Evolutionary conservation across 352 stramenopile species (phyloP).

Genomic region (Phytophthora pistaciae): DNA sequence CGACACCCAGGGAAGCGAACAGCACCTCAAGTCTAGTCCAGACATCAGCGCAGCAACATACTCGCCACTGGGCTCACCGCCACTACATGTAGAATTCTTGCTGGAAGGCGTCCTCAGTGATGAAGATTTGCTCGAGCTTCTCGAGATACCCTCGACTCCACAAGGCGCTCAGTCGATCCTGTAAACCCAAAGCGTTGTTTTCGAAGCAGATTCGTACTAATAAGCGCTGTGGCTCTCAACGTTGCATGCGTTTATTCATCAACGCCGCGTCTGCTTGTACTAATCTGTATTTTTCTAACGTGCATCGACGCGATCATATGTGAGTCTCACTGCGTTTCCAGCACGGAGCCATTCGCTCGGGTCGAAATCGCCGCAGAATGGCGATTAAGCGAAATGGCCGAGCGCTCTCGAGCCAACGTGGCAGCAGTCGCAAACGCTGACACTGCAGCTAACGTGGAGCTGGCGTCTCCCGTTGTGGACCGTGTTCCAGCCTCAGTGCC

Average conservation of each 20-base stretch:
- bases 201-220: too few species aligned
- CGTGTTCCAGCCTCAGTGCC: background rate
- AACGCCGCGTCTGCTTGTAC: background rate
- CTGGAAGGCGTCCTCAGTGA: constrained; percentile 18
- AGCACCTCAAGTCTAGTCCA: background rate
- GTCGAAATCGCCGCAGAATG: constrained; percentile 46
- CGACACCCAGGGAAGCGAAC: background rate
- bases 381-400: constrained; percentile 56
- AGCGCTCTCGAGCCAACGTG: constrained; percentile 61
- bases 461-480: constrained; percentile 18
- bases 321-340: constrained; percentile 18
- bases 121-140: constrained; percentile 15
- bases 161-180: background rate
- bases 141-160: constrained; percentile 4
- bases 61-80: background rate
- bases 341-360: constrained; percentile 22
- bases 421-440: constrained; percentile 62
- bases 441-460: constrained; percentile 53
- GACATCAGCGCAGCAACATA: background rate
- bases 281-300: background rate
- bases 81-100: constrained; percentile 12
- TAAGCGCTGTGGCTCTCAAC: too few species aligned
- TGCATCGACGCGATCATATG: background rate
- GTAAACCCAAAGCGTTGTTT: background rate
- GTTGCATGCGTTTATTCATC: background rate